phyloP scores from a whole-genome alignment of 768 basidiomycete genomes.

The Boletus coccyginus region DNA sequence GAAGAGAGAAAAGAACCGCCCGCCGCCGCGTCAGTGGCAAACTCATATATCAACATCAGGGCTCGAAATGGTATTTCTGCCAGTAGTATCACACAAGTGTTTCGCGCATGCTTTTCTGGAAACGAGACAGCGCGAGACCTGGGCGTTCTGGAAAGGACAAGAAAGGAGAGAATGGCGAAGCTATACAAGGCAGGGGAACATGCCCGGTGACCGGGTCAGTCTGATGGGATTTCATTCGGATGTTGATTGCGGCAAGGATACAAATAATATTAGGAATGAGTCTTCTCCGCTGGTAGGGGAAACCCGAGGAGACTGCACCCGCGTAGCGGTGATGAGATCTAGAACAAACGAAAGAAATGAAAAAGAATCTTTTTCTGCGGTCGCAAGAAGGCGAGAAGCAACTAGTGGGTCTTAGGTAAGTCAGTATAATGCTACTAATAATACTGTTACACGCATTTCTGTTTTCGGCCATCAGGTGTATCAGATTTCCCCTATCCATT shows the following conservation, averaged over 20 bases:
- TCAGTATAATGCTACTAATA: conserved; percentile 35
- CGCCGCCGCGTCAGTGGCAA: conserved; percentile 10
- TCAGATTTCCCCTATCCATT: conserved; percentile 21
- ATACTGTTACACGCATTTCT: conserved; percentile 31
- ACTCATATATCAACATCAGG: conserved; percentile 6
- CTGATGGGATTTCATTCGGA: conserved; percentile 12
- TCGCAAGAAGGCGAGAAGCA: conserved; percentile 29
- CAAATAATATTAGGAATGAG: conserved; percentile 15
- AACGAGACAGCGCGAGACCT: background rate
- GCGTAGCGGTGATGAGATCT: conserved; percentile 20
- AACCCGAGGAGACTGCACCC: conserved; percentile 23
- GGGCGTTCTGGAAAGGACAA: conserved; percentile 7
- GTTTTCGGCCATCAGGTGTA: conserved; percentile 20
- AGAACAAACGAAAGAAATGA: conserved; percentile 18
- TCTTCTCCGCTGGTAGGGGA: conserved; percentile 21
- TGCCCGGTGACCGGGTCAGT: background rate
- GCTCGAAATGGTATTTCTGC: conserved; percentile 8
- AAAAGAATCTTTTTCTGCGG: conserved; percentile 21
- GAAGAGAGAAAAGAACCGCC: background rate
- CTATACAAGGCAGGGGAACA: conserved; percentile 9
- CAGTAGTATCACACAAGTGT: conserved; percentile 10
- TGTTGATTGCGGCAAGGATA: conserved; percentile 20
- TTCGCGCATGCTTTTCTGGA: conserved; percentile 14
- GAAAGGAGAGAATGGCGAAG: conserved; percentile 5
- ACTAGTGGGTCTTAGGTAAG: conserved; percentile 32